phyloP scores from a whole-genome alignment of 2,329 filamentous ascomycete species.

The Xylaria polymorpha region DNA sequence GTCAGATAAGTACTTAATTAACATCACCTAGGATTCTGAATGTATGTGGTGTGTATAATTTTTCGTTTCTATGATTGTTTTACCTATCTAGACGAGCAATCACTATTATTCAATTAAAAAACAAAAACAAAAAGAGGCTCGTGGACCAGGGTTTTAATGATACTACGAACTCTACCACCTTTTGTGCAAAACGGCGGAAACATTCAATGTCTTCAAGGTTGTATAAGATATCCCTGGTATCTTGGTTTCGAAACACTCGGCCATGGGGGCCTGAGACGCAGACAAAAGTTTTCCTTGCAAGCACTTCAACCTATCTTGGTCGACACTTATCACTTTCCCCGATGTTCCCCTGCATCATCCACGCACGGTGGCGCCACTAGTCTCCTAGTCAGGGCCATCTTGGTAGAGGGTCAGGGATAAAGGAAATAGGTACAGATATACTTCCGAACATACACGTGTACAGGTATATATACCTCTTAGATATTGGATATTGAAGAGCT shows the following conservation, averaged over 20 bases:
- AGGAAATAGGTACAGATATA: background rate
- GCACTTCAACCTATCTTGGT: conserved; percentile 15
- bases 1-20: background rate
- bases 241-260: conserved; percentile 33
- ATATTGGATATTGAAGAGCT: background rate
- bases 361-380: conserved; percentile 13
- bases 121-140: background rate
- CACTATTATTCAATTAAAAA: no score
- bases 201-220: background rate
- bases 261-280: conserved; percentile 29
- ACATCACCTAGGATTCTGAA: background rate
- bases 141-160: background rate
- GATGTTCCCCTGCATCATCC: conserved; percentile 20
- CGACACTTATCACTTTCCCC: background rate
- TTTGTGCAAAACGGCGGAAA: background rate
- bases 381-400: conserved; percentile 13
- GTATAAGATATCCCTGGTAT: conserved; percentile 11
- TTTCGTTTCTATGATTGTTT: background rate
- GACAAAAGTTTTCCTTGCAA: conserved; percentile 30
- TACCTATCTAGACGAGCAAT: background rate
- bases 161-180: background rate
- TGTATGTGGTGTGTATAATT: background rate
- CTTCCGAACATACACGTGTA: conserved; percentile 7
- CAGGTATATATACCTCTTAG: background rate
- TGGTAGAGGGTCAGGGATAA: conserved; percentile 10